Evolutionary conservation across 2,329 filamentous ascomycete species (phyloP), one percentile per base, ranked within the genome.

Genomic region (Geoglossum cookeanum): DNA sequence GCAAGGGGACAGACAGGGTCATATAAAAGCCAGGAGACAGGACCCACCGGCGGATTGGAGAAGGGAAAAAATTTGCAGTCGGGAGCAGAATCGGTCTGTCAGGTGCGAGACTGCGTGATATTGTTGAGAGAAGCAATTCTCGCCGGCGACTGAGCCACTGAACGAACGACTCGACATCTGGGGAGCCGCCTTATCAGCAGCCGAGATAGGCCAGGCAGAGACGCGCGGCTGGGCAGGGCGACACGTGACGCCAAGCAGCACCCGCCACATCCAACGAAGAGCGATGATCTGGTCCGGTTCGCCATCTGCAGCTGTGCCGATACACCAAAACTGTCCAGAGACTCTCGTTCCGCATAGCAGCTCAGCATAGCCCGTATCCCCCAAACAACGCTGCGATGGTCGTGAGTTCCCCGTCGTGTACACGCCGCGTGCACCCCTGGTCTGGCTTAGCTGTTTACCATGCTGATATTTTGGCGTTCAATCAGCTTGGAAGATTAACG

Each of bases 401-500:
- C 7, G 56, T 58, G 30, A 57, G 58, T 48, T 29, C 30, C 39
- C 30, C 7, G 13, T 8, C 15, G 30, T 27, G 22, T 27, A 6
- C 78, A 82, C 74, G 76, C 81, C 73, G 75, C 81, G 71, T 79
- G 83, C 75, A 81, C 79, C 69, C 77, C 85, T 73, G 80, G 78
- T 70, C 73, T 15, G 27, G 30, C 30, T 37, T n/a, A 37, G 49
- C 22, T 83, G 74, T 32, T 53, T 32, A 2, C 15, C 17, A 22
- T 53, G 22, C 49, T 53, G 49, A 53, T 32, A 32, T 53, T 37
- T 5, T 32, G 49, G n/a, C 37, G 17, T 37, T 15, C 30, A n/a
- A n/a, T 73, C 83, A 96, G 91, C 78, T 97, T 73, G 91, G 90
- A 76, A 84, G 85, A 72, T 74, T 97, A 67, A 86, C 87, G 69